Conservation (phyloP, 306 rosid genomes). For the Cicer bijugum region DNA sequence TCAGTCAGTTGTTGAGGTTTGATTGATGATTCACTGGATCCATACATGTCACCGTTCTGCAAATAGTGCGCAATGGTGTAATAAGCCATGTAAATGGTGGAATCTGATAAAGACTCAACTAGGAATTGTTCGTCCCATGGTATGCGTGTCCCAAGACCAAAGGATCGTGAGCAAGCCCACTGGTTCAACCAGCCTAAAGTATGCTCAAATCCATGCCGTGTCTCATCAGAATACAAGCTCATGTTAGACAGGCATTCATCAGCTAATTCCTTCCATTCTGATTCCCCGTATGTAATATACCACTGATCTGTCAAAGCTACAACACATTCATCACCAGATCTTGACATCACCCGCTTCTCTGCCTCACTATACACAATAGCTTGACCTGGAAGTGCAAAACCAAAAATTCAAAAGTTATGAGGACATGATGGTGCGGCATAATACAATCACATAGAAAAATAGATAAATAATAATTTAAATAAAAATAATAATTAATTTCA, state of each 20-base stretch:
- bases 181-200: slow-evolving; percentile 88
- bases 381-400: slow-evolving; percentile 49
- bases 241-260: slow-evolving; percentile 78
- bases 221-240: slow-evolving; percentile 76
- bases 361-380: slow-evolving; percentile 88
- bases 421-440: background rate
- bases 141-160: slow-evolving; percentile 92
- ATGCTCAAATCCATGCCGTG: slow-evolving; percentile 89
- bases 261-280: slow-evolving; percentile 77
- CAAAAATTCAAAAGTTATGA: background rate
- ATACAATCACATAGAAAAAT: background rate
- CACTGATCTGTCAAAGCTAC: slow-evolving; percentile 98
- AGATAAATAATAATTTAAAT: background rate
- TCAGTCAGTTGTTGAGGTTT: slow-evolving; percentile 82
- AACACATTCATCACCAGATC: slow-evolving; percentile 94
- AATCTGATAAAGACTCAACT: slow-evolving; percentile 90
- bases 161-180: slow-evolving; percentile 98
- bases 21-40: slow-evolving; percentile 54
- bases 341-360: slow-evolving; percentile 78
- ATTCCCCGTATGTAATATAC: slow-evolving; percentile 87
- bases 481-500: background rate
- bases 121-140: slow-evolving; percentile 91
- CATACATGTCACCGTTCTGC: slow-evolving; percentile 78
- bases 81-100: slow-evolving; percentile 95
- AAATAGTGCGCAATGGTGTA: slow-evolving; percentile 81